These are phyloP conservation scores for Sporothrix globosa DNA, from an alignment of 2,329 filamentous ascomycete species.

Conservation along the genomic window DNA sequence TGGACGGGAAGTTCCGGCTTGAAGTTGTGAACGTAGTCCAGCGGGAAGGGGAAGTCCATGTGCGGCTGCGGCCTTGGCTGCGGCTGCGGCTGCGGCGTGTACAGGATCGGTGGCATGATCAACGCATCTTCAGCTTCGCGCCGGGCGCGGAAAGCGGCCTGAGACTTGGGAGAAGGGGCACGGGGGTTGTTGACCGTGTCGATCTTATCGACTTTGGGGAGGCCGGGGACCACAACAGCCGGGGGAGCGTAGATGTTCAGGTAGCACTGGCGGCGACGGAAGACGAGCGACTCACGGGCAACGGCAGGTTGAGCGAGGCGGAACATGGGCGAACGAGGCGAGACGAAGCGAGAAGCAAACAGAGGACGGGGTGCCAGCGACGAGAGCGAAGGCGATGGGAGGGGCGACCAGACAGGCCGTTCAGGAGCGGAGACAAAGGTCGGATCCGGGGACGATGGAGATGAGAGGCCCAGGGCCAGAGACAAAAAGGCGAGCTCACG, in stretches of 20 bases:
- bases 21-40: not conserved
- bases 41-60: conserved; percentile 5
- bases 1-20: not conserved
- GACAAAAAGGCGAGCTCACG: not conserved
- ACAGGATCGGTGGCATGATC: not conserved
- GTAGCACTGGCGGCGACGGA: not conserved
- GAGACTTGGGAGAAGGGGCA: too few relatives aligned
- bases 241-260: not conserved
- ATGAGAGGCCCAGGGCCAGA: not conserved
- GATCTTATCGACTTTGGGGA: not conserved
- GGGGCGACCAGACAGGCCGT: not conserved
- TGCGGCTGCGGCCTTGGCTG: not conserved
- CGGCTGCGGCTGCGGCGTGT: not conserved
- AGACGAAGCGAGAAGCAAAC: not conserved
- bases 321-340: not conserved
- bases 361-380: not conserved
- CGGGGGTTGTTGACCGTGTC: not conserved
- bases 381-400: conserved; percentile 4
- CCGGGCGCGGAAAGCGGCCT: not conserved
- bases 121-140: not conserved
- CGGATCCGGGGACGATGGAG: not conserved
- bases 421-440: not conserved
- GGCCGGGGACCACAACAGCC: not conserved
- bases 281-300: not conserved
- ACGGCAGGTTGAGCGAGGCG: not conserved